Base-by-base conservation (phyloP, 2,329 filamentous ascomycete genomes). In the Trichophyton verrucosum region DNA sequence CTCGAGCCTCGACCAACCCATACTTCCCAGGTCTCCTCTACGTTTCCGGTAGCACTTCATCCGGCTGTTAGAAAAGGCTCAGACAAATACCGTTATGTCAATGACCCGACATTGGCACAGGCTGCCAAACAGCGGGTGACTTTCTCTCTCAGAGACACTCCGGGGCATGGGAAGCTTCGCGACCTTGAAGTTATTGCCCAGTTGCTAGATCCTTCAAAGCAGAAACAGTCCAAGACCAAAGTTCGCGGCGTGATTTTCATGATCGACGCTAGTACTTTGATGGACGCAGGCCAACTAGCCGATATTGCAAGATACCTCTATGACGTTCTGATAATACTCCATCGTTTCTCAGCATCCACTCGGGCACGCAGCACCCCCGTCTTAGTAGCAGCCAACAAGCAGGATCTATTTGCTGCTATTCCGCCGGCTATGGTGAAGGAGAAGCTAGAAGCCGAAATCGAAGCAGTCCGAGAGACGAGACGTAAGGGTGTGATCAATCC, bases 161-260 rank as follows among this genome's bases (percentile, higher is more conserved):
- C 94, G 0, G 94, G 94, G 44, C 94, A 99, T 77, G 91, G 90
- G 68, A 99, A 99, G 76, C 84, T 99, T 62, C 89, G 94, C 63
- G 79, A 84, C 65, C 69, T 77, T 13, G 75, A 84, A 62, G 73
- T 74, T 20, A 71, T 78, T 58, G 69, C 78, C 20, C 70, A 72
- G 57, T 68, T 76, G 40, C 65, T 68, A 17, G 63, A 67, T 17
- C 73, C 72, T 58, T 70, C 74, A 17, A 65, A 68, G 38, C 73
- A 73, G 27, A 69, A 67, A 30, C 73, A 57, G 69, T 73, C 38
- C 68, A 74, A 62, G 11, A 57, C 9, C 24, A 55, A 42, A 11
- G 46, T 62, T 22, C 81, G 82, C 65, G 91, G 87, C 17, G 78
- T 97, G 59, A 81, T 97, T 58, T 99, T 92, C 73, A 77, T 96